Evolutionary conservation across 495 filamentous ascomycete genomes (phyloP), one percentile per base, ranked within the genome.

Genomic region (Xylaria telfairii): DNA sequence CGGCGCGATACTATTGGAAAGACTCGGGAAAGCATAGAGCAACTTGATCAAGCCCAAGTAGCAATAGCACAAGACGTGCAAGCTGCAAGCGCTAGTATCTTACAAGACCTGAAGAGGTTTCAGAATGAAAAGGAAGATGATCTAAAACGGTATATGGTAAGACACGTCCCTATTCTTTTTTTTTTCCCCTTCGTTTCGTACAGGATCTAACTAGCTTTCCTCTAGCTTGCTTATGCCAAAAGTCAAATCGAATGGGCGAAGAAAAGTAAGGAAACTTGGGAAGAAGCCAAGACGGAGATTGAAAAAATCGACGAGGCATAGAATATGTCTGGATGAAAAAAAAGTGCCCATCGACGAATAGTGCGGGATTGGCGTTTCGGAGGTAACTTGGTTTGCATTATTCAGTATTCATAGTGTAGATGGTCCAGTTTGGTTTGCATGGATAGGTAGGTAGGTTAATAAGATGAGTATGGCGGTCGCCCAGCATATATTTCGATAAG

Each of bases 211-310:
- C 44, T 26, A 47, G 63, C 49, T 70, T 68, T 74, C 68, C 28
- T 41, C 24, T 69, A 98, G 95, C 87, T 97, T 72, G 92, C 94
- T 56, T 99, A 97, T 77, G 96, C 96, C 13, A 92, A 90, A 76
- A 95, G 91, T 78, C 96, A 99, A 78, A 91, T 99, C 68, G 94
- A 98, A 79, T 99, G 96, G 96, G 96, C 96, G n/a, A 94, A 91
- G 79, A 96, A 96, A 83, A 98, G 95, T 75, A 90, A 96, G 74
- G 95, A 97, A 76, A 93, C 93, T 3, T 99, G 96, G 96, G 93
- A 94, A 74, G 95, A 98, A 78, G 96, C 96, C 3, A 93, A 89
- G 75, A 91, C 90, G n/a, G 96, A 98, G 76, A 92, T 97, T 62
- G 89, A 91, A 67, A 97, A 97, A 85, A 98, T 98, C 74, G 85